These are phyloP conservation scores for Neofusicoccum sp. DNA, from an alignment of 2,329 filamentous ascomycete species.

Conservation along the genomic window DNA sequence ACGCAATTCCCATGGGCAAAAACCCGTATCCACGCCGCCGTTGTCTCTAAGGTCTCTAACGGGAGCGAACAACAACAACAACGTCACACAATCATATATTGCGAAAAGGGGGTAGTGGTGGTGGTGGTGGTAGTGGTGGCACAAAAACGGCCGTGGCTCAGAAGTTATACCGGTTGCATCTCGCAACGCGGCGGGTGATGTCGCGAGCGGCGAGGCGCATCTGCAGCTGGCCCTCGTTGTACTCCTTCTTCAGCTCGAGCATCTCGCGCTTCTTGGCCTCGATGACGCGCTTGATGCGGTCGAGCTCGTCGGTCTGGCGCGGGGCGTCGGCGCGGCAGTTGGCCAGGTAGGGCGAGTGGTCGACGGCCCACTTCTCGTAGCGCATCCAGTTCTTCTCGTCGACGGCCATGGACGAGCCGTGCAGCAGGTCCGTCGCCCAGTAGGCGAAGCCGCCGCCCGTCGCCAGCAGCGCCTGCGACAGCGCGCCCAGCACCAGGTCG, in stretches of 20 bases:
- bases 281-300: slow-evolving; percentile 19
- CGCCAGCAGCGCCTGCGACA: slow-evolving; percentile 13
- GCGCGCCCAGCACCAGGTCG: slow-evolving; percentile 11
- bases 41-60: too few species aligned
- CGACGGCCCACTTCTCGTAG: slow-evolving; percentile 20
- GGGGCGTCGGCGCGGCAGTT: slow-evolving; percentile 18
- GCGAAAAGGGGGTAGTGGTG: neutral
- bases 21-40: too few species aligned
- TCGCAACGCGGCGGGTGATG: slow-evolving; percentile 15
- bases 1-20: too few species aligned
- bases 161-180: slow-evolving; percentile 19
- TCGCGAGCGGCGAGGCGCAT: slow-evolving; percentile 17
- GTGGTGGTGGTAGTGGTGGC: neutral
- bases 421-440: slow-evolving; percentile 17
- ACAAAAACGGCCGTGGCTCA: neutral
- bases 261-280: slow-evolving; percentile 20
- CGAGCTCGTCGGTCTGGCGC: slow-evolving; percentile 16
- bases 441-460: slow-evolving; percentile 18
- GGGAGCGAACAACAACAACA: neutral
- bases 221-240: slow-evolving; percentile 20
- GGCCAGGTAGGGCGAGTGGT: slow-evolving; percentile 17
- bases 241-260: slow-evolving; percentile 18
- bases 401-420: slow-evolving; percentile 12
- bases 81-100: neutral
- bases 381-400: slow-evolving; percentile 19